phyloP scores from a whole-genome alignment of 2,329 filamentous ascomycete genomes.

The Hansfordia pulvinata region DNA sequence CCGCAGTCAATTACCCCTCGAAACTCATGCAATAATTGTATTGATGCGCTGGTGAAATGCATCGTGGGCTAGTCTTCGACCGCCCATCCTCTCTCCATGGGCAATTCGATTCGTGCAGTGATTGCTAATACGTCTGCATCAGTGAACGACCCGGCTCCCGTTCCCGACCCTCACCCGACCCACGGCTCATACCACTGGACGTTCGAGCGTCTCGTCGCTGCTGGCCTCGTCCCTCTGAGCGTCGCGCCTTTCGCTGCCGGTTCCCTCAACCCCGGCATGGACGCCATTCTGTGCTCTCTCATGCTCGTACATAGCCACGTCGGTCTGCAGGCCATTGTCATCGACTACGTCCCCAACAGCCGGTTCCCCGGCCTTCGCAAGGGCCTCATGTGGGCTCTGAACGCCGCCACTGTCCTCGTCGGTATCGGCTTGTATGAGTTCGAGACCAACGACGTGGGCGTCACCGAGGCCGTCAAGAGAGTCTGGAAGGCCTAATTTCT shows the following conservation, averaged over 20 bases:
- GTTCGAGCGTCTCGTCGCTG: conserved; percentile 78
- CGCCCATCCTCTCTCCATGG: too few relatives aligned
- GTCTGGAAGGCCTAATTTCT: conserved; percentile 87
- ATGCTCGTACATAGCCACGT: conserved; percentile 90
- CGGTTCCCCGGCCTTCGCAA: conserved; percentile 55
- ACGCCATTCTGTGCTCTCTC: conserved; percentile 71
- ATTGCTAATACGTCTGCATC: conserved; percentile 9
- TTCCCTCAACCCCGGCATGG: conserved; percentile 76
- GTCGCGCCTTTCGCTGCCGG: conserved; percentile 86
- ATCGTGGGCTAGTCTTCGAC: too few relatives aligned
- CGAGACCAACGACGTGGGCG: conserved; percentile 93
- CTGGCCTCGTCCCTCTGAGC: conserved; percentile 71
- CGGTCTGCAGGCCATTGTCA: conserved; percentile 80
- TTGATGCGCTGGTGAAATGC: too few relatives aligned
- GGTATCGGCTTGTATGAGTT: conserved; percentile 93
- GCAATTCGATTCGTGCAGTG: conserved; percentile 1
- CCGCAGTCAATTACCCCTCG: conserved; percentile 1
- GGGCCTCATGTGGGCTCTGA: conserved; percentile 64
- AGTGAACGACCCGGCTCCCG: conserved; percentile 77
- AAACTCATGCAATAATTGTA: not conserved
- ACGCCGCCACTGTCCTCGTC: conserved; percentile 63
- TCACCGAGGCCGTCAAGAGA: conserved; percentile 79
- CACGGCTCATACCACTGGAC: conserved; percentile 99
- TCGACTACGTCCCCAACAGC: conserved; percentile 76
- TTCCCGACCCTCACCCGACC: conserved; percentile 58